Base-by-base conservation (phyloP, 352 stramenopile genomes). In the Thalassiosira pacifica region DNA sequence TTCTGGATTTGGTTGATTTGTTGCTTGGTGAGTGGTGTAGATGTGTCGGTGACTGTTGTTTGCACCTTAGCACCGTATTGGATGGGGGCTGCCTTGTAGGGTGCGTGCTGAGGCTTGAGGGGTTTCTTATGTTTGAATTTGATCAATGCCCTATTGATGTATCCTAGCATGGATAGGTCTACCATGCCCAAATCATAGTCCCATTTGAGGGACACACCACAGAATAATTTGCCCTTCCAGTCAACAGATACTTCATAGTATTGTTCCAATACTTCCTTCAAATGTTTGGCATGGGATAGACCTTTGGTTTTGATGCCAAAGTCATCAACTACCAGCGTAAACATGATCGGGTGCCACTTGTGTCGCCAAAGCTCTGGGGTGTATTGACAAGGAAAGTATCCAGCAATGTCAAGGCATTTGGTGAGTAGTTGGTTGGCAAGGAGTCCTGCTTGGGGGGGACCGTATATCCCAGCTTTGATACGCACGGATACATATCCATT, bases 281-380 rank as follows among this genome's bases (percentile, higher is more conserved):
- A 34, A 45, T 84, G 81, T 6, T 48, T 13, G 37, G 37, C 37
- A 13, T 48, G 37, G 6, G 6, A 6, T 13, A 13, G 6, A 13
- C 6, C 6, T 13, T 13, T 13, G 6, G 6, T 13, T 48, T 6
- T 48, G 37, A 48, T 13, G 37, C 37, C 37, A 48, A 48, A 48
- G 57, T 90, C 76, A 59, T 90, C 84, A 24, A 90, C 79, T 0
- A 85, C 73, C 0, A 90, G 65, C 0, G 55, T 73, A 34, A 88
- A 90, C 0, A 24, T 52, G 3, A 85, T 68, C 1, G 31, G n/a
- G 18, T 59, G 31, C 4, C 22, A 68, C 2, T 32, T 48, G 32
- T 89, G 77, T n/a, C 31, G 71, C 60, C 57, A 90, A 1, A 88
- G 53, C 24, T 76, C 85, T 0, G 69, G 84, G 24, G 74, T 85